Evolutionary conservation across 2,329 filamentous ascomycete species (phyloP).

Genomic region (Monilinia fructigena): DNA sequence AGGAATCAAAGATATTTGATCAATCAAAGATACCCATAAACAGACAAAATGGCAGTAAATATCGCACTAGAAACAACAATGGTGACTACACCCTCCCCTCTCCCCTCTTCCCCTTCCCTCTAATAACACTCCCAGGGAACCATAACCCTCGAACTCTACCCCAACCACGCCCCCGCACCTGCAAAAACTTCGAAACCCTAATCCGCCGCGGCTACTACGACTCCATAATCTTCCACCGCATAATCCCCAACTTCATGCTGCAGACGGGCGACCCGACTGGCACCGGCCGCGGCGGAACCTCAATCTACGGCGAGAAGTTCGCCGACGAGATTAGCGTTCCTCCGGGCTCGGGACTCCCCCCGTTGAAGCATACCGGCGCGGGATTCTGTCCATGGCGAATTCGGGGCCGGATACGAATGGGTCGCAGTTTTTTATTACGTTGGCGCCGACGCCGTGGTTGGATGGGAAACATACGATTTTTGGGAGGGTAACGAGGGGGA

Average conservation of each 20-base stretch:
- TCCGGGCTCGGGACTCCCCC: constrained; percentile 39
- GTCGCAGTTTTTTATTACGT: constrained; percentile 92
- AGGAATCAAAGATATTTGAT: not conserved
- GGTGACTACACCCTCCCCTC: constrained; percentile 48
- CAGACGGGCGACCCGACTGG: constrained; percentile 94
- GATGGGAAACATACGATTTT: constrained; percentile 98
- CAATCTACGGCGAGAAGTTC: constrained; percentile 92
- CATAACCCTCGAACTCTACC: constrained; percentile 88
- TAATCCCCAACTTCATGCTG: constrained; percentile 95
- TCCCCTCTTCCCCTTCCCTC: constrained; percentile 10
- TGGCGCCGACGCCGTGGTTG: constrained; percentile 92
- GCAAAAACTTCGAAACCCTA: constrained; percentile 83
- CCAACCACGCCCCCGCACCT: constrained; percentile 77
- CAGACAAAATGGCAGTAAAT: constrained; percentile 65
- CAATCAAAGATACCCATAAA: not conserved
- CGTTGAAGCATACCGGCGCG: constrained; percentile 86
- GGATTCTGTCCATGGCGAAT: constrained; percentile 96
- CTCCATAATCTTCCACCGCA: constrained; percentile 81
- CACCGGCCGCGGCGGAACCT: constrained; percentile 82
- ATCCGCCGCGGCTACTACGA: constrained; percentile 85
- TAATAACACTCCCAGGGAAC: constrained; percentile 58
- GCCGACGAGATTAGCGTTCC: constrained; percentile 81
- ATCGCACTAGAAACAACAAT: constrained; percentile 82
- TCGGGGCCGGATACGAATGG: constrained; percentile 90
- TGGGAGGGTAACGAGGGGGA: constrained; percentile 79